Percentiles rank a stretch among this genome's conserved stretches.
phyloP scores from a whole-genome alignment of 768 basidiomycete species.

The Kwoniella sp. region DNA sequence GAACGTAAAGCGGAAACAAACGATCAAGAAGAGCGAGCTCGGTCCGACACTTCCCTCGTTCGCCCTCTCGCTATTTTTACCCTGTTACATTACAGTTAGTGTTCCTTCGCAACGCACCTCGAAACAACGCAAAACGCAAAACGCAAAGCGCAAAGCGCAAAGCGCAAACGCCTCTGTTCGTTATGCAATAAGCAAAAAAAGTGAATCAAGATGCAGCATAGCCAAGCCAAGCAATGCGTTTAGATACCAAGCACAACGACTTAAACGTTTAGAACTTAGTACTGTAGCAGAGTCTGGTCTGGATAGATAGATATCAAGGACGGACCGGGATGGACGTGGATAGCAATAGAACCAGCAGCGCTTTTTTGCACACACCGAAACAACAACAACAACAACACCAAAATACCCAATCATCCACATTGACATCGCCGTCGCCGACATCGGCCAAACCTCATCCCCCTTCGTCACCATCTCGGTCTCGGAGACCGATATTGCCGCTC shows the following conservation, averaged over 20 bases:
- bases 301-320: no score
- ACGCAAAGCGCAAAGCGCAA: background rate
- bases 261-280: no score
- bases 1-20: no score
- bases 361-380: background rate
- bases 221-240: background rate
- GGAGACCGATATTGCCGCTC: background rate
- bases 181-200: no score
- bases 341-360: background rate
- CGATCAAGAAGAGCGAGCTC: no score
- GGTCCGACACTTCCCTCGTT: background rate
- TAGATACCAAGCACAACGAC: no score
- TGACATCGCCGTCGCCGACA: constrained; percentile 1
- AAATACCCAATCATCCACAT: background rate
- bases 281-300: no score
- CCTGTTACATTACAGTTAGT: background rate
- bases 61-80: no score
- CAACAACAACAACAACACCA: background rate
- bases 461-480: background rate
- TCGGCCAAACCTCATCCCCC: background rate
- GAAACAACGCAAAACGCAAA: background rate
- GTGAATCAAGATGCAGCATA: no score
- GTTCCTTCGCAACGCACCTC: constrained; percentile 2
- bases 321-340: background rate
- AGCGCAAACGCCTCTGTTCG: background rate